A percentile compares a stretch with the other conserved stretches of the same genome.
Conservation (phyloP, 768 basidiomycete genomes). For the Lactarius quietus region DNA sequence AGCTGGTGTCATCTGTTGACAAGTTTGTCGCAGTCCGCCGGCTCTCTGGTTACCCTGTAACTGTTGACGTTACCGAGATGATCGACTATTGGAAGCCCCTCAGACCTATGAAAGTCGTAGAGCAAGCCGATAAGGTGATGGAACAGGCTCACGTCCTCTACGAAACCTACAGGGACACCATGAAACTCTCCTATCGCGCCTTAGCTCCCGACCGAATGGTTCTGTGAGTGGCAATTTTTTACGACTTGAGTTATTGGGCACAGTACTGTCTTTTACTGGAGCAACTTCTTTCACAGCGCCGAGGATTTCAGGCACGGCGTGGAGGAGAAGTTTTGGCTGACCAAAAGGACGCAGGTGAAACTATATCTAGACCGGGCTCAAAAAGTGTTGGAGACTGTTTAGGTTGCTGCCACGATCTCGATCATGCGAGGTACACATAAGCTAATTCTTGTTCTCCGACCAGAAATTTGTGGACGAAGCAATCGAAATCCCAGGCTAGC, state of each 20-base stretch:
- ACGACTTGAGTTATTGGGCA: not conserved
- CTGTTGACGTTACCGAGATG: not conserved
- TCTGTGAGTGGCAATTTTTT: not conserved
- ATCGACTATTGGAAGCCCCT: no score
- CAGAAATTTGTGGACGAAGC: not conserved
- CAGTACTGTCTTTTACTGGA: not conserved
- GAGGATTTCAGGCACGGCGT: not conserved
- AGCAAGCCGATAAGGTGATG: conserved; percentile 2
- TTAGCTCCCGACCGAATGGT: not conserved
- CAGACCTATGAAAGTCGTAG: not conserved
- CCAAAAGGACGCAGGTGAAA: not conserved
- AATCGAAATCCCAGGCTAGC: no score
- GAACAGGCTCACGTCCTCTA: not conserved
- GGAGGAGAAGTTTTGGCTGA: not conserved
- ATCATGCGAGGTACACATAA: not conserved
- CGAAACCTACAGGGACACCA: not conserved
- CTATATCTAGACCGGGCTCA: conserved; percentile 3
- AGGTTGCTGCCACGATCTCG: not conserved
- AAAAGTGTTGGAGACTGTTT: not conserved
- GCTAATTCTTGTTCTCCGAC: not conserved
- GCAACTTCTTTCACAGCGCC: not conserved
- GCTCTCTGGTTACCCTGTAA: not conserved
- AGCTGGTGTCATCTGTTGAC: not conserved
- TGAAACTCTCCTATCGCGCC: not conserved
- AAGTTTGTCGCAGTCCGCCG: not conserved